Base-by-base conservation (phyloP, 2,329 filamentous ascomycete genomes). In the Didymella sp. region DNA sequence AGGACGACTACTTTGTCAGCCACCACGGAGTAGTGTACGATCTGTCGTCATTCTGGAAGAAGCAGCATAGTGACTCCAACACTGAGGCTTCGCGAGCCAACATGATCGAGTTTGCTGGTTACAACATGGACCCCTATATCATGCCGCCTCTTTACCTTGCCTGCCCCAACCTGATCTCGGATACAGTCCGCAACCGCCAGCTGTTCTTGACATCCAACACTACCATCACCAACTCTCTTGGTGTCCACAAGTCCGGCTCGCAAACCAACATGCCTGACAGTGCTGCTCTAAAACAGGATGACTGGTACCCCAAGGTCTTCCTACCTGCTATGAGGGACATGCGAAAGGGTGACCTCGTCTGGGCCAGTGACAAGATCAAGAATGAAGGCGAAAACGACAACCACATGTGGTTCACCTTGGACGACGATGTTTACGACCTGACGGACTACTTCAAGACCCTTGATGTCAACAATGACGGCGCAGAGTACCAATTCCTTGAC, bases 21-120 rank as follows among this genome's bases (percentile, higher is more conserved):
- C 87, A 96, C 64, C 89, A 88, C 55, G 95, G 95, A 60, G 87
- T 87, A 38, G 94, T 98, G 28, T 99, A 98, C 77, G 95, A 99
- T 69, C 86, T 99, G 41, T 86, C 88, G 50, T 90, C 93, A 54
- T 99, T 96, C 75, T 97, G 89, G 87, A 91, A 85, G 70, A 78
- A 85, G 21, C 86, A 96, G 55, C 95, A 99, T 79, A 94, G 91
- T 72, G 92, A 96, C 70, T 87, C 79, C 9, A 77, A 75, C 31
- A 86, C 85, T 48, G 81, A 88, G 56, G 89, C 87, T 1, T 80
- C 79, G 4, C 79, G 82, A 1, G 77, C 80, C 7, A 78, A 81
- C 52, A 98, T 99, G 95, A 71, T 86, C 61, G 87, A 86, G 1
- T 88, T 96, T 62, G 91, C 87, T 35, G 95, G 95, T 28, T 70